Base-by-base conservation (phyloP, 257 asterid species). In the Solanum phureja region DNA sequence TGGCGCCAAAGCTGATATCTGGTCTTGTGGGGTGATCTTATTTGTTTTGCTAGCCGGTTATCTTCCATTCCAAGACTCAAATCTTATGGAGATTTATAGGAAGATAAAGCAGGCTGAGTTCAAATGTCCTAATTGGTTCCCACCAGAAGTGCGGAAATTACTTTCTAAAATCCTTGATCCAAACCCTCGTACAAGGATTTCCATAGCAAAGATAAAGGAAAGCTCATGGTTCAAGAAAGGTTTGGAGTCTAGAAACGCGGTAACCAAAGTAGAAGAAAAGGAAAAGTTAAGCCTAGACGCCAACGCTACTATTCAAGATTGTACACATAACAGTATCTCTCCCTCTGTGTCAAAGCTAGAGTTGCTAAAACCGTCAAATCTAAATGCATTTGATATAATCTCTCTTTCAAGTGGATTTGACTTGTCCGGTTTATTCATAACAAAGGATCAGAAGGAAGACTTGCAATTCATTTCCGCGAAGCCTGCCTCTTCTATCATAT, bases 11-110 rank as follows among this genome's bases (percentile, higher is more conserved):
- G 92, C 98, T 11, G 98, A 95, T 86, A 90, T 94, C 34, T 95
- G 98, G 98, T 94, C 98, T 16, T 95, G 98, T 79, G 98, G 98
- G 86, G 96, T 95, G 52, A 90, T 94, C 83, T 91, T 95, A 37
- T 95, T 92, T 46, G 96, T 95, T 86, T 84, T 95, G 37, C 91
- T 95, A 4, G 94, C 96, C 0, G 96, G 98, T 40, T 87, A 90
- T 91, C 95, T 95, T 84, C 98, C 98, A 8, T 95, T 95, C 86
- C 89, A 91, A 0, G 92, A 91, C 89, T 85, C 93, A 2, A 95
- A 94, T 88, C 92, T 95, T 44, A 94, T 94, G 88, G 94, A 92
- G 85, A 89, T 95, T 95, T 95, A 95, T 86, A 91, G 87, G 90
- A 95, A 92, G 91, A 94, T 95, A 88, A 86, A 92, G 23, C 87